These are phyloP conservation scores for Phytophthora ramorum DNA, from an alignment of 352 stramenopile species.

Conservation along the genomic window DNA sequence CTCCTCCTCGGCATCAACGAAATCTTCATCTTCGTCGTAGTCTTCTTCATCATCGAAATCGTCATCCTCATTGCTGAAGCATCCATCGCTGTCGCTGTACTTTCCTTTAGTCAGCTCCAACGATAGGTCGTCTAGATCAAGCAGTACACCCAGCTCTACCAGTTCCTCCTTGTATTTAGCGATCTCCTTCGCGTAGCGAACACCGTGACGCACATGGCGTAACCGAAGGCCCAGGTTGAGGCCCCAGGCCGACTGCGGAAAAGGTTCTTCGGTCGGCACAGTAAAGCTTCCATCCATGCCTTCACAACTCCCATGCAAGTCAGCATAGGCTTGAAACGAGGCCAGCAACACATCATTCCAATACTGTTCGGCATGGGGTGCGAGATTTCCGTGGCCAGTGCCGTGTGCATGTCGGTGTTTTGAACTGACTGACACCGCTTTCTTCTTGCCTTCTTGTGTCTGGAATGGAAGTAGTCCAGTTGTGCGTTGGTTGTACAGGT, in stretches of 20 bases:
- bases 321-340: constrained; percentile 65
- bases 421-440: constrained; percentile 4
- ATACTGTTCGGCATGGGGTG: constrained; percentile 66
- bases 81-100: constrained; percentile 2
- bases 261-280: constrained; percentile 64
- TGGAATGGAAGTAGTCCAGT: constrained; percentile 51
- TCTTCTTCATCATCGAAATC: constrained; percentile 21
- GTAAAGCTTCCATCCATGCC: constrained; percentile 67
- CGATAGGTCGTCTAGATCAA: constrained; percentile 18
- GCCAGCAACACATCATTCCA: constrained; percentile 78
- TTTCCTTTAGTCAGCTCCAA: constrained; percentile 2
- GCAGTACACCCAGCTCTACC: constrained; percentile 37
- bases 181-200: constrained; percentile 69
- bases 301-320: constrained; percentile 54
- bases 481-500: constrained; percentile 61
- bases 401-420: constrained; percentile 10
- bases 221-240: constrained; percentile 76
- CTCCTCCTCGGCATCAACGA: background rate
- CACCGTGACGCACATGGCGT: constrained; percentile 70
- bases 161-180: constrained; percentile 63
- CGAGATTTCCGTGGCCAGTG: constrained; percentile 29
- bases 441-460: constrained; percentile 45
- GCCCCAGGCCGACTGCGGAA: constrained; percentile 63
- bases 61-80: constrained; percentile 8
- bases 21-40: background rate